Conservation (phyloP, 257 asterid species). For the Nicotiana undulata region DNA sequence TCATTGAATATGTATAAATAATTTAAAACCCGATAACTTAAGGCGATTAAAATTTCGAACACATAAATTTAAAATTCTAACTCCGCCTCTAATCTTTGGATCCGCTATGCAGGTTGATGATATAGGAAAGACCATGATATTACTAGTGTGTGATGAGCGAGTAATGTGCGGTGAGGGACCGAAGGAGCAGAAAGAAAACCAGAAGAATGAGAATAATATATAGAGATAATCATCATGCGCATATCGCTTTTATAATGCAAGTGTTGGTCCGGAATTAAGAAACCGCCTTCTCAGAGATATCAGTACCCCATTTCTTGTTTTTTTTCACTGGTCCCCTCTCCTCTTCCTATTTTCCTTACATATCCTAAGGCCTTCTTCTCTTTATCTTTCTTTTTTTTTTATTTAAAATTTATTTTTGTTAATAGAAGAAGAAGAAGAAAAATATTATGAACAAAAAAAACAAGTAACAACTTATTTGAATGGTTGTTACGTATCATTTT, state of each 20-base stretch:
- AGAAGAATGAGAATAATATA: neutral
- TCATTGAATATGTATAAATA: too few species aligned
- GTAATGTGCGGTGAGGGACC: neutral
- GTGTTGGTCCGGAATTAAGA: constrained; percentile 63
- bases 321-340: constrained; percentile 19
- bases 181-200: neutral
- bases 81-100: too few species aligned
- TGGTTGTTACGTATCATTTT: too few species aligned
- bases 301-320: constrained; percentile 1
- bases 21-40: too few species aligned
- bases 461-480: too few species aligned
- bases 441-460: too few species aligned
- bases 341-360: neutral
- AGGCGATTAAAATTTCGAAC: too few species aligned
- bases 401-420: neutral
- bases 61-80: too few species aligned
- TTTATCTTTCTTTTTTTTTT: neutral
- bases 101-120: too few species aligned
- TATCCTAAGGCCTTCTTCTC: neutral
- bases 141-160: too few species aligned
- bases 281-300: constrained; percentile 38
- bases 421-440: too few species aligned
- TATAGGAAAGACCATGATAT: too few species aligned
- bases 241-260: constrained; percentile 11
- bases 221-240: constrained; percentile 29